Evolutionary conservation across 2,329 filamentous ascomycete species (phyloP).

Genomic region (Periconia digitata): DNA sequence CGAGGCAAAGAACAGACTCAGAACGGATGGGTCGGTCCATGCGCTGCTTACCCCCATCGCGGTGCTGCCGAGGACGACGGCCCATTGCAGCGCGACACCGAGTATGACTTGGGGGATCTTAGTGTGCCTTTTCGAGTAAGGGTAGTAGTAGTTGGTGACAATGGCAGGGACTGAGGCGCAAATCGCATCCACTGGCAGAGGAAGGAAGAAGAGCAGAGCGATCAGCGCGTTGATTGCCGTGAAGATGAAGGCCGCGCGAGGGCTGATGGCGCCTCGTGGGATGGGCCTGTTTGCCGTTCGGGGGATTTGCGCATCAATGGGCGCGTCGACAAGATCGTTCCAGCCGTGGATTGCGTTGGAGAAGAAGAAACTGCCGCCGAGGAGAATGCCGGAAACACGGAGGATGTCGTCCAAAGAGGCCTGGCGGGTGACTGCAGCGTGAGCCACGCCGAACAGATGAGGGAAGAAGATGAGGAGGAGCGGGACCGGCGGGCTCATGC

Average conservation of each 20-base stretch:
- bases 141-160: constrained; percentile 51
- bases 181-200: constrained; percentile 34
- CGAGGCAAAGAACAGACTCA: constrained; percentile 3
- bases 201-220: constrained; percentile 48
- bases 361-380: constrained; percentile 48
- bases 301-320: constrained; percentile 52
- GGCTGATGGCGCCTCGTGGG: constrained; percentile 51
- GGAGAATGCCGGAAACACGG: constrained; percentile 38
- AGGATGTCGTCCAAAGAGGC: constrained; percentile 7
- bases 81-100: constrained; percentile 36
- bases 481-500: constrained; percentile 35
- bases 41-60: neutral
- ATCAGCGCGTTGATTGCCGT: constrained; percentile 46
- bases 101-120: constrained; percentile 56
- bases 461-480: constrained; percentile 53
- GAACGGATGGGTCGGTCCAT: neutral
- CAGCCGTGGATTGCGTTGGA: constrained; percentile 47
- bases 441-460: constrained; percentile 43
- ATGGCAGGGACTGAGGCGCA: constrained; percentile 46
- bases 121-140: constrained; percentile 56
- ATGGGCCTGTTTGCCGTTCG: constrained; percentile 8
- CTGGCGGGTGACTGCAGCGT: constrained; percentile 29
- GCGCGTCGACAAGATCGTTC: constrained; percentile 59
- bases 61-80: constrained; percentile 1
- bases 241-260: constrained; percentile 42